phyloP scores from a whole-genome alignment of 352 stramenopile genomes.

The Globisporangium spiculum region DNA sequence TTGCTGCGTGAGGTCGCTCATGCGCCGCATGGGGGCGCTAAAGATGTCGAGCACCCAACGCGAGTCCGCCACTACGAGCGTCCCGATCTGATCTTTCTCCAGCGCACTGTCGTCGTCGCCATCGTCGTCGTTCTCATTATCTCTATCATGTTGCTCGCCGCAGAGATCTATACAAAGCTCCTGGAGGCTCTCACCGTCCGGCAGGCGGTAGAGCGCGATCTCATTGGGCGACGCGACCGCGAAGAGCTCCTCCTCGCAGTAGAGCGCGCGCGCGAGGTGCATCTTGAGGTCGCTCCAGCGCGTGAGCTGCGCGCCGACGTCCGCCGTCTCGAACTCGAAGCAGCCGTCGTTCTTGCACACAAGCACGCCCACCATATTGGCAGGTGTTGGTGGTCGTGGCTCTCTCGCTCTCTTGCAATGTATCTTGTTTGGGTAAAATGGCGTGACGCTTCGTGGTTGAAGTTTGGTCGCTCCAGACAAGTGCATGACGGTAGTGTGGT shows the following conservation, averaged over 20 bases:
- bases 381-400: neutral
- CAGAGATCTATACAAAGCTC: conserved; percentile 1
- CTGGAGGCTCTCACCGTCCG: conserved; percentile 44
- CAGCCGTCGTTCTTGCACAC: conserved; percentile 81
- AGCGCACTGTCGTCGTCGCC: neutral
- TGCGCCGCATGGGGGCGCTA: conserved; percentile 42
- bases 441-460: neutral
- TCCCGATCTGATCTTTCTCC: conserved; percentile 14
- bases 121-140: conserved; percentile 9
- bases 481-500: neutral
- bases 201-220: conserved; percentile 58
- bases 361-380: conserved; percentile 46
- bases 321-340: conserved; percentile 61
- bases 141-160: neutral
- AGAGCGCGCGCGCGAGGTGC: conserved; percentile 49
- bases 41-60: conserved; percentile 84
- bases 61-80: conserved; percentile 35
- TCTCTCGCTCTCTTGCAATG: neutral
- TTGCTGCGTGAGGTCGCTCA: conserved; percentile 50
- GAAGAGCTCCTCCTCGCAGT: conserved; percentile 75
- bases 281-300: conserved; percentile 58
- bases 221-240: conserved; percentile 50
- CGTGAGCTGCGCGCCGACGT: conserved; percentile 20
- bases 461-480: neutral
- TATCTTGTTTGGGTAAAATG: neutral